Conservation (phyloP, 371 early-diverging fungal genomes). For the Rhizomucor pusillus region DNA sequence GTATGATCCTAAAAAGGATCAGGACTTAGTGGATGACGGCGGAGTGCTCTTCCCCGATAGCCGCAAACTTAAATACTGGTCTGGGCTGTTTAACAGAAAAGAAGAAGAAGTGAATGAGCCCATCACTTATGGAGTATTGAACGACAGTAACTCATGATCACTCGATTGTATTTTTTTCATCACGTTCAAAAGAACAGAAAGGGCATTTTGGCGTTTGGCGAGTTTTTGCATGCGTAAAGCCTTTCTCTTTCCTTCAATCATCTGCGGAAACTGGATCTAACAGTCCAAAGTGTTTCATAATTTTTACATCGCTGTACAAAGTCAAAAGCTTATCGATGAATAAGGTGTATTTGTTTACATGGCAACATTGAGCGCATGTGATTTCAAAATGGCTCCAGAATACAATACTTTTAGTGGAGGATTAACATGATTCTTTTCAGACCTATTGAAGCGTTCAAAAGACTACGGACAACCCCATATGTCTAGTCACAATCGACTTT, state of each 20-base stretch:
- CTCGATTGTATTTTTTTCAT: neutral
- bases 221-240: too few relatives aligned
- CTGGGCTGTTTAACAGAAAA: constrained; percentile 58
- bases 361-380: too few relatives aligned
- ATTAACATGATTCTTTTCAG: constrained; percentile 1
- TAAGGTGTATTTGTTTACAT: too few relatives aligned
- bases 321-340: too few relatives aligned
- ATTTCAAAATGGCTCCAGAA: too few relatives aligned
- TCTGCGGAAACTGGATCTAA: too few relatives aligned
- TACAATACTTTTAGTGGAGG: too few relatives aligned
- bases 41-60: constrained; percentile 64
- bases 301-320: too few relatives aligned
- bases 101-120: constrained; percentile 59
- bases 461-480: neutral
- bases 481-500: neutral
- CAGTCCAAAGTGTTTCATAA: too few relatives aligned
- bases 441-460: neutral
- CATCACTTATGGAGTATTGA: constrained; percentile 18
- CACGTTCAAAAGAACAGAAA: too few relatives aligned
- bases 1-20: constrained; percentile 53
- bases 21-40: constrained; percentile 47
- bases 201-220: too few relatives aligned
- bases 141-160: neutral
- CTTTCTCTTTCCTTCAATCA: too few relatives aligned
- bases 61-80: constrained; percentile 70